Evolutionary conservation across 139 green algal genomes (phyloP).

Genomic region (Coccomyxa sp.): DNA sequence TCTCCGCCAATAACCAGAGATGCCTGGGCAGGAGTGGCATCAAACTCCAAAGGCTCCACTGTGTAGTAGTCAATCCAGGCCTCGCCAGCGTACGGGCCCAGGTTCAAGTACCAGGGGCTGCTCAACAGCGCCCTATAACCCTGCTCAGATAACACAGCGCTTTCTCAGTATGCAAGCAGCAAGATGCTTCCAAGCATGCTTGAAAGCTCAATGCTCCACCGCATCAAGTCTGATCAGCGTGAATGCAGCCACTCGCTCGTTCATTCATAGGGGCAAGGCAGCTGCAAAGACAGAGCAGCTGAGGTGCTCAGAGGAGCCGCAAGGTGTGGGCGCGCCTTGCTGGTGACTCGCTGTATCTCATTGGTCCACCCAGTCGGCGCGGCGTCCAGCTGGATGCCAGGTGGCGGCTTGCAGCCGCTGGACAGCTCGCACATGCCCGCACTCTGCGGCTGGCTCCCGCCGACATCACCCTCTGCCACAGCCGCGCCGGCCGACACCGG

Average conservation of each 20-base stretch:
- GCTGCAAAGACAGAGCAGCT: not conserved
- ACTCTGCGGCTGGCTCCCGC: not conserved
- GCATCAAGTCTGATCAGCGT: not conserved
- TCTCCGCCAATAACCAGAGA: slow-evolving; percentile 51
- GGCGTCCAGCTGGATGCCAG: not conserved
- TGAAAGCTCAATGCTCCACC: not conserved
- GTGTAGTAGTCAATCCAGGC: slow-evolving; percentile 37
- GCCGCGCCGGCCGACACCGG: not conserved
- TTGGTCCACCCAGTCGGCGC: slow-evolving; percentile 14
- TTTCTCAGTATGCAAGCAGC: not conserved
- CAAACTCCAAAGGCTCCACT: slow-evolving; percentile 30
- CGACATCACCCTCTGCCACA: not conserved
- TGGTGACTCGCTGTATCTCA: slow-evolving; percentile 19
- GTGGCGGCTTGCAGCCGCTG: not conserved
- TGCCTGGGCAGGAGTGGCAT: slow-evolving; percentile 22
- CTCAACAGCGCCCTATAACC: slow-evolving; percentile 34
- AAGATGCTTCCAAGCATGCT: too few relatives aligned
- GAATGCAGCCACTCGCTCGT: not conserved
- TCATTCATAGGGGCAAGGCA: too few relatives aligned
- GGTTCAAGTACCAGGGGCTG: slow-evolving; percentile 45
- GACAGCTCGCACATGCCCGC: not conserved
- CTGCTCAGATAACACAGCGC: slow-evolving; percentile 4
- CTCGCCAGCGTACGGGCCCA: slow-evolving; percentile 16
- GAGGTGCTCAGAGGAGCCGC: not conserved
- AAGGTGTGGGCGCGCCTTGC: not conserved